phyloP scores from a whole-genome alignment of 73 alveolate species.

The Tetrahymena malaccensis region DNA sequence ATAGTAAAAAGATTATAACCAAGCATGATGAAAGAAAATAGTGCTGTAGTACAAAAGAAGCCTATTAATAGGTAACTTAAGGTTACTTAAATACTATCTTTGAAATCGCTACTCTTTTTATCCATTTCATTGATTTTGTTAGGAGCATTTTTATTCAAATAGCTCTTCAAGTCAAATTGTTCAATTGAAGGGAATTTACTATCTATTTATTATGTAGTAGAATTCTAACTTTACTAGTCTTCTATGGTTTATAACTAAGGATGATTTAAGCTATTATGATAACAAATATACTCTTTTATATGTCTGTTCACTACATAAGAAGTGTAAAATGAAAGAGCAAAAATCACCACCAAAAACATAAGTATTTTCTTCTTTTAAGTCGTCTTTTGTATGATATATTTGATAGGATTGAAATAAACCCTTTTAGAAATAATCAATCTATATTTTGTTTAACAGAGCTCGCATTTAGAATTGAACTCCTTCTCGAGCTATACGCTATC shows the following conservation, averaged over 20 bases:
- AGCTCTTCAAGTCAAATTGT: neutral
- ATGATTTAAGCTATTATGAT: neutral
- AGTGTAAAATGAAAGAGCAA: neutral
- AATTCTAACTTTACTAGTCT: neutral
- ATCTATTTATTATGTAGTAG: neutral
- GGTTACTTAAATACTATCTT: neutral
- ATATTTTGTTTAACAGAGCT: neutral
- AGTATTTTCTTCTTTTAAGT: neutral
- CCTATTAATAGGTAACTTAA: neutral
- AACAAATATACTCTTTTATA: neutral
- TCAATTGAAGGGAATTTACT: neutral
- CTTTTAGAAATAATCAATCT: neutral
- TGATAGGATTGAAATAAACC: neutral
- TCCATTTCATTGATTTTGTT: neutral
- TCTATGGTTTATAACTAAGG: neutral
- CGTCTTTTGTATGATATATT: neutral
- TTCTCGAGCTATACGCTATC: neutral
- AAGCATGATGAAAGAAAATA: neutral
- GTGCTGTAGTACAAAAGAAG: neutral
- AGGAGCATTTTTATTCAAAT: neutral
- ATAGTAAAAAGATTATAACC: neutral
- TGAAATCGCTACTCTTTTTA: neutral
- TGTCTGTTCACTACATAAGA: neutral
- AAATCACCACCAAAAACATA: neutral
- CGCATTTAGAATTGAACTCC: neutral